phyloP scores from a whole-genome alignment of 1,284 basidiomycete species.

The Puccinia sorghi region DNA sequence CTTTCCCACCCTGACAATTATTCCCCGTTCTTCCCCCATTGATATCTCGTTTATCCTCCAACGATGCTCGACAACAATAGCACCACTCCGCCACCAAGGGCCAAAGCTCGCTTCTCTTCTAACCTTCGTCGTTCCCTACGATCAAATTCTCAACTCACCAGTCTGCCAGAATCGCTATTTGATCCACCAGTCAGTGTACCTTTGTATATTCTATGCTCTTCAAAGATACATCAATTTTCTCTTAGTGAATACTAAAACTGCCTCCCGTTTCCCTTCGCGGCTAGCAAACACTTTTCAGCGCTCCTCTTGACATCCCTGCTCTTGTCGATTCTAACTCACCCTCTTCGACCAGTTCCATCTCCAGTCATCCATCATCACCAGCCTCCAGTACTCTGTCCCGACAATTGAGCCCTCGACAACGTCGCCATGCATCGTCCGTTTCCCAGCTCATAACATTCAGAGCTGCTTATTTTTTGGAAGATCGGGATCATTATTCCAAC shows the following conservation, averaged over 20 bases:
- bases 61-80: not conserved
- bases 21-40: not conserved
- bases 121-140: not conserved
- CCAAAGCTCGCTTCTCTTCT: not conserved
- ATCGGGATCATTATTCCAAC: not conserved
- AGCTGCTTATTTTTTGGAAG: not conserved
- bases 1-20: not conserved
- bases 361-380: slow-evolving; percentile 26
- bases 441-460: not conserved
- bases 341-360: not conserved
- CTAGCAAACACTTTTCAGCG: not conserved
- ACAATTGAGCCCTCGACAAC: not conserved
- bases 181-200: slow-evolving; percentile 15
- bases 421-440: not conserved
- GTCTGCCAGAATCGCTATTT: slow-evolving; percentile 13
- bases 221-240: no score
- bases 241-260: not conserved
- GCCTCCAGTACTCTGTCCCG: not conserved
- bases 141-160: slow-evolving; percentile 15
- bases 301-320: not conserved
- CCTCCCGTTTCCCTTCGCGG: not conserved
- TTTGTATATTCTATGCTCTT: no score
- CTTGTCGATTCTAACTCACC: not conserved
- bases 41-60: not conserved
- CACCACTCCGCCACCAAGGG: not conserved